phyloP scores from a whole-genome alignment of 305 asterid genomes.

The Euphrasia arctica region DNA sequence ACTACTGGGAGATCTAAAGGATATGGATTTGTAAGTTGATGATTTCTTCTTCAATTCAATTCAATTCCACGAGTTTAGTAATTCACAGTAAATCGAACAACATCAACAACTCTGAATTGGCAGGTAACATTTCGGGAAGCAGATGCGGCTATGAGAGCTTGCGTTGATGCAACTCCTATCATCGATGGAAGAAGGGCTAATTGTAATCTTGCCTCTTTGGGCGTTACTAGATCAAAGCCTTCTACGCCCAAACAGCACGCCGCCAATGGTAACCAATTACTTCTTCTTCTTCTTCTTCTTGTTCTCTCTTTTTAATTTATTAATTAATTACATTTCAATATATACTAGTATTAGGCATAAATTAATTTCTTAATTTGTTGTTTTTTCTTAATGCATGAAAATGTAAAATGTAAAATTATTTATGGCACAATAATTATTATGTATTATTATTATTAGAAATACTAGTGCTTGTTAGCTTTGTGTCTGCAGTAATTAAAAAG shows the following conservation, averaged over 20 bases:
- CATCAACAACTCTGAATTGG: not conserved
- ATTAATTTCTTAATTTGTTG: no score
- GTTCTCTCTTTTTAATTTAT: not conserved
- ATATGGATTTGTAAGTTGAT: slow-evolving; percentile 67
- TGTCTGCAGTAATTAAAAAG: no score
- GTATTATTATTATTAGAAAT: no score
- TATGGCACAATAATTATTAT: no score
- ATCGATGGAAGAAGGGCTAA: slow-evolving; percentile 98
- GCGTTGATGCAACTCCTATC: slow-evolving; percentile 89
- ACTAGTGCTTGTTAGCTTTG: no score
- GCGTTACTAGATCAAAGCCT: slow-evolving; percentile 94
- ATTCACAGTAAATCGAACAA: no score
- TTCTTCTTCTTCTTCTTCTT: not conserved
- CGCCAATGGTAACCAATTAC: slow-evolving; percentile 29
- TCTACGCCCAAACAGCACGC: slow-evolving; percentile 66
- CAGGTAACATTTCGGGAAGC: slow-evolving; percentile 94
- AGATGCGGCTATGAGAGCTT: slow-evolving; percentile 95
- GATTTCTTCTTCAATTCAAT: no score
- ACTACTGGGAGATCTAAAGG: slow-evolving; percentile 96
- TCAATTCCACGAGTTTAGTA: no score
- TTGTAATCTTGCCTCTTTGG: slow-evolving; percentile 97
- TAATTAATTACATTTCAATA: no score
- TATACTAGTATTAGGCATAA: no score
- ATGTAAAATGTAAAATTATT: no score
- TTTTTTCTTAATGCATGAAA: no score